Conservation (phyloP, 2,329 filamentous ascomycete species). For the Ophiocordyceps unilateralis region DNA sequence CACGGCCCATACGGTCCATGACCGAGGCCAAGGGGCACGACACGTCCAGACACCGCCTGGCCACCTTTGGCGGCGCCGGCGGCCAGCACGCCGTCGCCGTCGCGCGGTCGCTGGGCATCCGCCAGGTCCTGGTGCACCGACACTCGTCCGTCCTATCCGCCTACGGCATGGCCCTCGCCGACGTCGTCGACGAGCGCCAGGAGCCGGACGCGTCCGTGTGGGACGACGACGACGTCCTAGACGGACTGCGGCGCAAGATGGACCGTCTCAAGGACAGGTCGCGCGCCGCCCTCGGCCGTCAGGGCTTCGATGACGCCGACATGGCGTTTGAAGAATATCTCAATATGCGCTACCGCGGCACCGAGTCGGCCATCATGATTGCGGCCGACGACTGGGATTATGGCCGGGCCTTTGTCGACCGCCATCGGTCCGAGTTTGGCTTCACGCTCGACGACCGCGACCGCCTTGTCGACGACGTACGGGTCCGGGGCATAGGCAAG, state of each 20-base stretch:
- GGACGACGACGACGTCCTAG: slow-evolving; percentile 37
- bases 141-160: slow-evolving; percentile 28
- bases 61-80: slow-evolving; percentile 20
- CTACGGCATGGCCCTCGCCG: slow-evolving; percentile 27
- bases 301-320: slow-evolving; percentile 45
- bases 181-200: slow-evolving; percentile 24
- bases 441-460: slow-evolving; percentile 35
- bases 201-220: slow-evolving; percentile 21
- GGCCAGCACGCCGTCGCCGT: slow-evolving; percentile 27
- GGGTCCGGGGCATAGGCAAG: slow-evolving; percentile 20
- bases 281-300: slow-evolving; percentile 45
- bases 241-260: slow-evolving; percentile 57
- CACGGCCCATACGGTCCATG: slow-evolving; percentile 16
- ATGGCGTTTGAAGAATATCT: slow-evolving; percentile 37
- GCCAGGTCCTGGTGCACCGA: slow-evolving; percentile 23
- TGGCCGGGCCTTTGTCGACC: slow-evolving; percentile 65
- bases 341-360: slow-evolving; percentile 84
- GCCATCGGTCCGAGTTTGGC: slow-evolving; percentile 63
- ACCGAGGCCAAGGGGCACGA: slow-evolving; percentile 19
- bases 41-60: slow-evolving; percentile 16
- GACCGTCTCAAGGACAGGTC: slow-evolving; percentile 65
- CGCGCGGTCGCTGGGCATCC: slow-evolving; percentile 24
- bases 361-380: slow-evolving; percentile 82
- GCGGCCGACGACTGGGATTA: slow-evolving; percentile 64
- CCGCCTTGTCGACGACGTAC: slow-evolving; percentile 25